Evolutionary conservation across 345 rosid species (phyloP), one percentile per base, ranked within the genome.

Genomic region (Sonneratia caseolaris): DNA sequence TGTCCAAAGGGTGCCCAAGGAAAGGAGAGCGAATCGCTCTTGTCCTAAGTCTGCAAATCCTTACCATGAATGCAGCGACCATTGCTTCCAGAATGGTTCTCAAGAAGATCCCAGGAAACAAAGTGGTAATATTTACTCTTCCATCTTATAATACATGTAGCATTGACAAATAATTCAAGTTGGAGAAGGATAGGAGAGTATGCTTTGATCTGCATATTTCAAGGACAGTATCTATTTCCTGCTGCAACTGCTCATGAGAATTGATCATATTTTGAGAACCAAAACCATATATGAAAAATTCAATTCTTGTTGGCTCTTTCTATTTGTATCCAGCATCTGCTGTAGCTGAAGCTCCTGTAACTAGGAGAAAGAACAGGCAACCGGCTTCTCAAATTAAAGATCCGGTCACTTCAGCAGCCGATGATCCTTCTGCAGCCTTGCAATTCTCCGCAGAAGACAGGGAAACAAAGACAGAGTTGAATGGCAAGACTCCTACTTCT

Each of bases 301-400:
- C 45, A 42, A 57, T 57, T 57, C 3, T 22, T n/a, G 9, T n/a
- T 1, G 27, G 64, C n/a, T 57, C 64, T 9, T 47, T 8, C 22
- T 57, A n/a, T 11, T 57, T 57, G 3, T 57, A 1, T 22, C 70
- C 82, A 87, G 98, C 81, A 64, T 86, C 91, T 68, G 76, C 72
- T 76, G 57, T 77, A 66, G 80, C 84, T 71, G 84, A 80, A 51
- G 74, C 78, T 68, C 72, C 93, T 42, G 79, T 82, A 69, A 90
- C 91, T 85, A 83, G 70, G 79, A 82, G 79, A 87, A 81, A 72
- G 83, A 89, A 87, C 86, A 86, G 70, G 87, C 77, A 77, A 51
- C 85, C 24, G 68, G 77, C 55, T 77, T 87, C 70, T 83, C 66
- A 5, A 53, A 70, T 3, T 5, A 77, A 73, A 78, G 73, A 55